A percentile compares a stretch with the other conserved stretches of the same genome.
Evolutionary conservation across 768 basidiomycete species (phyloP).

Genomic region (Kwoniella bestiolae): DNA sequence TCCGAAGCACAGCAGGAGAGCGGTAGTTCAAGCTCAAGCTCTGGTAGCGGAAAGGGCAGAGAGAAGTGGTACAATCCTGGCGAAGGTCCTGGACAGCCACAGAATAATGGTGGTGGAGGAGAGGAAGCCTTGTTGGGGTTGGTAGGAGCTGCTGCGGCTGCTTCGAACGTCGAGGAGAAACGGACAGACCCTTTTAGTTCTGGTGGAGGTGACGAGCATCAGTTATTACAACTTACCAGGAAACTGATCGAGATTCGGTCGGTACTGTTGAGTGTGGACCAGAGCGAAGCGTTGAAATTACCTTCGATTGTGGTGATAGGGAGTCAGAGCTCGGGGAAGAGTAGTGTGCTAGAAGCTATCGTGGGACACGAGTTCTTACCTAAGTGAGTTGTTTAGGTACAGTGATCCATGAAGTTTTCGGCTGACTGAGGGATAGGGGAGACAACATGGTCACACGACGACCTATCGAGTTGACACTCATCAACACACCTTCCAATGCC

Average conservation of each 20-base stretch:
- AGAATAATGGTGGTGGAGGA: slow-evolving; percentile 27
- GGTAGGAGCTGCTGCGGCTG: slow-evolving; percentile 40
- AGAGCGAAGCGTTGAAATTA: slow-evolving; percentile 88
- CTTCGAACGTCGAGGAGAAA: slow-evolving; percentile 53
- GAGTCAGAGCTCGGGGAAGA: slow-evolving; percentile 98
- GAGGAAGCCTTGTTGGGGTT: slow-evolving; percentile 44
- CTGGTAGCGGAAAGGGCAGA: slow-evolving; percentile 14
- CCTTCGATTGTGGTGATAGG: slow-evolving; percentile 99
- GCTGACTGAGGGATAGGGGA: slow-evolving; percentile 65
- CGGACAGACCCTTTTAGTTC: slow-evolving; percentile 20
- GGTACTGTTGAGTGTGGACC: slow-evolving; percentile 94
- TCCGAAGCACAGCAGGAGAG: slow-evolving; percentile 3
- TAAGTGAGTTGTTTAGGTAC: slow-evolving; percentile 69
- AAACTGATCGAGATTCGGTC: slow-evolving; percentile 95
- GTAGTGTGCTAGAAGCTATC: slow-evolving; percentile 93
- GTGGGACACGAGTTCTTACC: slow-evolving; percentile 98
- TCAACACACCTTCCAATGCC: slow-evolving; percentile 76
- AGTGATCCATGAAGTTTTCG: background rate
- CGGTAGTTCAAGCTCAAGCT: background rate
- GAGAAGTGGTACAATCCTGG: slow-evolving; percentile 42
- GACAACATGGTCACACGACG: slow-evolving; percentile 99
- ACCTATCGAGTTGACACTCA: slow-evolving; percentile 95
- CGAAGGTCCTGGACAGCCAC: slow-evolving; percentile 49
- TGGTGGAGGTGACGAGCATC: slow-evolving; percentile 65
- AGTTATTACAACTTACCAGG: slow-evolving; percentile 87